A percentile compares a stretch with the other conserved stretches of the same genome.
Conservation (phyloP, 2,329 filamentous ascomycete species). For the Cladosporium sp. region DNA sequence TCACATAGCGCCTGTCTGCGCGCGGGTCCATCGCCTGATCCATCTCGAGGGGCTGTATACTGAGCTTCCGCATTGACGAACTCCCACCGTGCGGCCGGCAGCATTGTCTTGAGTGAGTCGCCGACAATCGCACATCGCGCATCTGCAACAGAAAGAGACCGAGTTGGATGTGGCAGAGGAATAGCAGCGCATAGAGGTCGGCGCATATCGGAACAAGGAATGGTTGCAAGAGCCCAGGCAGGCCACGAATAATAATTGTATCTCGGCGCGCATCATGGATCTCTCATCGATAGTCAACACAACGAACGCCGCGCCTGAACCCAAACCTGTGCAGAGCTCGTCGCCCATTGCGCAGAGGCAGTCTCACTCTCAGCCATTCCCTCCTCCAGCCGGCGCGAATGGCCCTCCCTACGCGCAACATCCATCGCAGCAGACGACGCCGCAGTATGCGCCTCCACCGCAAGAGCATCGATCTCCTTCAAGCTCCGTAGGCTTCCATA, state of each 20-base stretch:
- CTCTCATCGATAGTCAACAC: slow-evolving; percentile 30
- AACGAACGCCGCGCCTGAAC: slow-evolving; percentile 23
- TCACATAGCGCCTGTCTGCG: not conserved
- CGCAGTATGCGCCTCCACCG: slow-evolving; percentile 18
- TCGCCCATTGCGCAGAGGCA: slow-evolving; percentile 17
- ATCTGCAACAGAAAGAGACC: not conserved
- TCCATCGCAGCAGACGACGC: slow-evolving; percentile 10
- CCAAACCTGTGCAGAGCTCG: slow-evolving; percentile 19
- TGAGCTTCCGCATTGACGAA: not conserved
- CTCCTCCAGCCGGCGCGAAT: slow-evolving; percentile 15
- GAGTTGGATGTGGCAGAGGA: not conserved
- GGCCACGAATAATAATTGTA: not conserved
- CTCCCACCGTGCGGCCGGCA: not conserved
- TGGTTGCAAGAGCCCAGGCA: slow-evolving; percentile 6
- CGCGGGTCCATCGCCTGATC: not conserved
- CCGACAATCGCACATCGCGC: not conserved
- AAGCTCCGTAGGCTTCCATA: slow-evolving; percentile 19
- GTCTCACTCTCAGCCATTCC: slow-evolving; percentile 11
- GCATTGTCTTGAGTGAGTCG: not conserved
- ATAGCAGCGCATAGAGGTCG: not conserved
- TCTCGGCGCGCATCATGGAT: slow-evolving; percentile 25
- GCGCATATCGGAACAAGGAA: slow-evolving; percentile 3
- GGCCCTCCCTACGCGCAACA: slow-evolving; percentile 14
- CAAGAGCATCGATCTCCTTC: slow-evolving; percentile 20
- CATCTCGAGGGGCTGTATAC: slow-evolving; percentile 1